phyloP scores from a whole-genome alignment of 202 grass and related monocot genomes.

The Setaria viridis region DNA sequence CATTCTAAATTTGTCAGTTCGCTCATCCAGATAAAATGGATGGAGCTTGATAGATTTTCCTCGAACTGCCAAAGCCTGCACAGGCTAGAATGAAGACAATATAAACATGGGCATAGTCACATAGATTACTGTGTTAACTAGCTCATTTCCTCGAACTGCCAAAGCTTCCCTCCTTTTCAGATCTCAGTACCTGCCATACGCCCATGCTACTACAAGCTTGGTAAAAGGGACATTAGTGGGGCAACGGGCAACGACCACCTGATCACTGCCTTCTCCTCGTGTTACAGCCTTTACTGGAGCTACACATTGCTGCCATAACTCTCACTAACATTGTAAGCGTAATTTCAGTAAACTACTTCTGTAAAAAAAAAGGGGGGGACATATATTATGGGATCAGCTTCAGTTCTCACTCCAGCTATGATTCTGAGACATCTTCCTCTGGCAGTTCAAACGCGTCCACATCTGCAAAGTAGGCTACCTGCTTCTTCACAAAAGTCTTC shows the following conservation, averaged over 20 bases:
- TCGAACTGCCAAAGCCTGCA: background rate
- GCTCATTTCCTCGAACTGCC: background rate
- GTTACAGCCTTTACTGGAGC: background rate
- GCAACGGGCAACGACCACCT: background rate
- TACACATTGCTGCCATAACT: background rate
- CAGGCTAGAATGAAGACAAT: background rate
- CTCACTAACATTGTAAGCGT: too few relatives aligned
- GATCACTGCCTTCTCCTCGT: background rate
- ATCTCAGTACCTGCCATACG: background rate
- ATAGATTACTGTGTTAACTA: background rate
- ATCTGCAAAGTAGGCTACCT: conserved; percentile 50
- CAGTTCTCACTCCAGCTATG: conserved; percentile 43
- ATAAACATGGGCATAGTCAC: background rate
- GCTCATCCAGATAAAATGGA: too few relatives aligned
- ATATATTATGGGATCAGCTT: background rate
- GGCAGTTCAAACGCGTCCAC: conserved; percentile 51
- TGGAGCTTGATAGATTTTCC: background rate
- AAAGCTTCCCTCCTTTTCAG: background rate
- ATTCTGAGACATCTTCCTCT: conserved; percentile 51
- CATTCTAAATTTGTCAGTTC: too few relatives aligned
- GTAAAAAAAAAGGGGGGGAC: background rate
- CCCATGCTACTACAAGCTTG: background rate
- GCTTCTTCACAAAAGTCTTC: conserved; percentile 51
- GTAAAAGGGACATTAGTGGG: background rate
- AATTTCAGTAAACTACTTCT: background rate